Percentiles rank a stretch among this genome's conserved stretches.
Conservation (phyloP, 2,329 filamentous ascomycete species). For the Knoxdaviesia proteae region DNA sequence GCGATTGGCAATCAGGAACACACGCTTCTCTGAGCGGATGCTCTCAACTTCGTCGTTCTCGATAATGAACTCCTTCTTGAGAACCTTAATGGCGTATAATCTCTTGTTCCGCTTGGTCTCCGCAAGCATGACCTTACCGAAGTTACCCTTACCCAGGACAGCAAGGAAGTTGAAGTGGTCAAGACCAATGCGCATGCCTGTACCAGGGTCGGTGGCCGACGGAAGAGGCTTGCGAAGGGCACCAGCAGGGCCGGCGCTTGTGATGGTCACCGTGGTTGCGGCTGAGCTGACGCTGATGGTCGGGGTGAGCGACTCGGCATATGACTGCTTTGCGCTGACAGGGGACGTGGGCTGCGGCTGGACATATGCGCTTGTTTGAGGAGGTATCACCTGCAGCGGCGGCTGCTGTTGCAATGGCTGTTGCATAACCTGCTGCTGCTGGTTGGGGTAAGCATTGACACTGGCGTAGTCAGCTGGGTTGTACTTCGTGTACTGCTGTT, state of each 20-base stretch:
- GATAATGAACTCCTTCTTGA: constrained; percentile 99
- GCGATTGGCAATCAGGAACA: constrained; percentile 92
- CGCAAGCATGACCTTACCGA: constrained; percentile 98
- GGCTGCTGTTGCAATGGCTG: constrained; percentile 16
- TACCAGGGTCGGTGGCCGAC: constrained; percentile 50
- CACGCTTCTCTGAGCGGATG: constrained; percentile 89
- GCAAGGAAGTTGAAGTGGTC: constrained; percentile 99
- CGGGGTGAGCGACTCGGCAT: constrained; percentile 12
- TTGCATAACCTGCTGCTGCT: constrained; percentile 13
- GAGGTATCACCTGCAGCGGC: constrained; percentile 12
- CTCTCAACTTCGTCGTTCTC: constrained; percentile 99
- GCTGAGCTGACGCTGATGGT: constrained; percentile 5
- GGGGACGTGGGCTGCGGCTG: constrained; percentile 11
- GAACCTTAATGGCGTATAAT: constrained; percentile 92
- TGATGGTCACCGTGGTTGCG: no score
- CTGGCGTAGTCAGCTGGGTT: constrained; percentile 60
- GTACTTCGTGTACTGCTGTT: constrained; percentile 41
- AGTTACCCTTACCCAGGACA: constrained; percentile 95
- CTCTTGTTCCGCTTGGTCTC: constrained; percentile 86
- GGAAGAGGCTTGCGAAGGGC: constrained; percentile 37
- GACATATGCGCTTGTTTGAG: constrained; percentile 13
- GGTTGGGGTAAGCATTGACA: constrained; percentile 25
- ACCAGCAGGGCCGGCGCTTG: constrained; percentile 9
- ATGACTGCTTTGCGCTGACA: constrained; percentile 11
- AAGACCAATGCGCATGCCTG: constrained; percentile 69